Evolutionary conservation across 495 filamentous ascomycete genomes (phyloP), one percentile per base, ranked within the genome.

Genomic region (Pseudevernia furfuracea): DNA sequence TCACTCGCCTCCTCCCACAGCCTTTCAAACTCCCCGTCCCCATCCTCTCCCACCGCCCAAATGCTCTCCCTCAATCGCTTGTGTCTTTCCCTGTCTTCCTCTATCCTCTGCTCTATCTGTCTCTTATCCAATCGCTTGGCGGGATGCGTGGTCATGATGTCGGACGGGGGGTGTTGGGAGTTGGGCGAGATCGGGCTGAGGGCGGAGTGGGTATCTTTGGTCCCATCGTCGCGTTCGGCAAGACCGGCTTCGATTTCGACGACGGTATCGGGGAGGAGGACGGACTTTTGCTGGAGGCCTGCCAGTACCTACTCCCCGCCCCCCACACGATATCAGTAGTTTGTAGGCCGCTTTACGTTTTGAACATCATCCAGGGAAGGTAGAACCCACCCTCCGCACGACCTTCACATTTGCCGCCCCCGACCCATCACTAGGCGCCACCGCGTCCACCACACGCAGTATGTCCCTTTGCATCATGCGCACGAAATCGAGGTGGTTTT

Each of bases 391-490:
- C 70, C 85, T 89, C 49, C 91, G 81, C 34, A 96, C 91, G 17
- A 96, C 91, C 72, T 93, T 96, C 15, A 96, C 87, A 68, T 99
- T 99, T 36, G 92, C 93, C 0, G 90, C 92, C 0, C 95, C 95
- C 0, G 87, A 89, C 8, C 92, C 92, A 69, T 96, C 91, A 36
- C 88, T 83, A 0, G 94, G 92, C 5, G 89, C 91, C 17, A 92
- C 90, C 0, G 90, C 87, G 71, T 97, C 94, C 23, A 97, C 87
- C 23, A 99, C 85, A 17, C 89, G 79, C 19, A 94, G 78, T 30
- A 97, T 92, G 71, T 99, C 95, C 32, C 92, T 81, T 71, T 96
- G 89, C 75, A 99, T 92, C 91, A 97, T 96, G 59, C 87, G 85
- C 23, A 94, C 84, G 71, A 92, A 97, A 34, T 89, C 85, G 23